Base-by-base conservation (phyloP, 345 rosid genomes). In the Hypericum perforatum region DNA sequence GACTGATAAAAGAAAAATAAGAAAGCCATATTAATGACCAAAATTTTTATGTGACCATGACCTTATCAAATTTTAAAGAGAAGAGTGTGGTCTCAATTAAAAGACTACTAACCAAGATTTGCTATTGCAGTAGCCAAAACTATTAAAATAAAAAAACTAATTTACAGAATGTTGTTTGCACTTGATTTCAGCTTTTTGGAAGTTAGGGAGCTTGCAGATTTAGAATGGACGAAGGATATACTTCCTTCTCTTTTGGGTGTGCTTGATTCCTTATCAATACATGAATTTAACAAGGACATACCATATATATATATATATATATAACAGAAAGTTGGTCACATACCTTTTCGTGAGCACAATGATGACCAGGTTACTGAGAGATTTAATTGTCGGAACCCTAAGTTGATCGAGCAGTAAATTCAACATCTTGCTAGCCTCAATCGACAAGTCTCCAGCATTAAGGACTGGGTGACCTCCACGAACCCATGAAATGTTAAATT, bases 351-450 rank as follows among this genome's bases (percentile, higher is more conserved):
- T 74, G 59, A 83, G 84, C 74, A 88, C 90, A 45, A 85, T 61
- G 59, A 80, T 70, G 16, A 77, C 80, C 40, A 79, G 66, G 65
- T 76, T 77, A 65, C 82, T 76, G 47, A 85, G 80, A 65, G 90
- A 79, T 59, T 76, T 88, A 52, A 87, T 90, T 16, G 82, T 71
- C 37, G 97, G 98, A 49, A 63, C 70, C 69, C 98, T 77, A 62
- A 92, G 95, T 74, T 79, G 96, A 78, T 92, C 98, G 65, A 92
- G 95, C 85, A 92, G 67, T 58, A 71, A 76, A 60, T 73, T 85
- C 78, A 92, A 67, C 56, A 65, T 79, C 68, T 76, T 78, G 72
- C 90, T 82, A 52, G 97, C 98, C 76, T 92, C 98, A 62, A 80
- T 64, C 16, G 98, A 84, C 63, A 92, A 72, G 70, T 88, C 95